These are phyloP conservation scores for Guyanaporus albipodus DNA, from an alignment of 768 basidiomycete species.

Conservation along the genomic window DNA sequence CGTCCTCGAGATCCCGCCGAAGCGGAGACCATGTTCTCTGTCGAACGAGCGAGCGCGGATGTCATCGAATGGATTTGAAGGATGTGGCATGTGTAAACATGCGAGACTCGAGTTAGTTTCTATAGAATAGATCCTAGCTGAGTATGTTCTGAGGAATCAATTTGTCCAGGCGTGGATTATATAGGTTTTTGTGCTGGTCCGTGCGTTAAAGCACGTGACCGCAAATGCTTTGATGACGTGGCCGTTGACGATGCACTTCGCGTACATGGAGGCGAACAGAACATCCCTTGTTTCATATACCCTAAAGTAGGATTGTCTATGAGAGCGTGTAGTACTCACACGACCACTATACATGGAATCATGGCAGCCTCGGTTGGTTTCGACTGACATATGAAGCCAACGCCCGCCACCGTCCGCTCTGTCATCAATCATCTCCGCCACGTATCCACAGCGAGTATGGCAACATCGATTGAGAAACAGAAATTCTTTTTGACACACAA, in stretches of 20 bases:
- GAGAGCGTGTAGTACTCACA: no score
- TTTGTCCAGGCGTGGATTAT: constrained; percentile 23
- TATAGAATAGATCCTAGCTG: constrained; percentile 79
- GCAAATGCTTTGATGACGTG: no score
- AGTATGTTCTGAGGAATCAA: constrained; percentile 63
- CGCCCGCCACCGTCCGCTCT: constrained; percentile 2
- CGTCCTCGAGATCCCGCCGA: constrained; percentile 54
- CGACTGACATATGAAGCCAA: no score
- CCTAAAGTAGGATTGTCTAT: background rate
- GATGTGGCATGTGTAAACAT: constrained; percentile 73
- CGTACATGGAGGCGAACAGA: no score
- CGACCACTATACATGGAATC: no score
- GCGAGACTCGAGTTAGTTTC: constrained; percentile 77
- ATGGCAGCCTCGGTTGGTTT: background rate
- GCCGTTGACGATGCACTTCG: no score
- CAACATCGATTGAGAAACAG: constrained; percentile 40
- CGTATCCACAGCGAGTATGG: constrained; percentile 20
- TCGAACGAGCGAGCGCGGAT: constrained; percentile 58
- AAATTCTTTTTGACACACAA: constrained; percentile 57
- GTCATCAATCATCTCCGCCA: constrained; percentile 4
- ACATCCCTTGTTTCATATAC: background rate
- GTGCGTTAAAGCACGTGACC: constrained; percentile 29
- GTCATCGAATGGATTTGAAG: constrained; percentile 73
- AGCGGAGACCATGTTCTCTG: constrained; percentile 55
- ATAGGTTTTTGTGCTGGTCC: constrained; percentile 34